These are phyloP conservation scores for Phaffomyces thermotolerans DNA, from an alignment of 805 yeast species.

Conservation along the genomic window DNA sequence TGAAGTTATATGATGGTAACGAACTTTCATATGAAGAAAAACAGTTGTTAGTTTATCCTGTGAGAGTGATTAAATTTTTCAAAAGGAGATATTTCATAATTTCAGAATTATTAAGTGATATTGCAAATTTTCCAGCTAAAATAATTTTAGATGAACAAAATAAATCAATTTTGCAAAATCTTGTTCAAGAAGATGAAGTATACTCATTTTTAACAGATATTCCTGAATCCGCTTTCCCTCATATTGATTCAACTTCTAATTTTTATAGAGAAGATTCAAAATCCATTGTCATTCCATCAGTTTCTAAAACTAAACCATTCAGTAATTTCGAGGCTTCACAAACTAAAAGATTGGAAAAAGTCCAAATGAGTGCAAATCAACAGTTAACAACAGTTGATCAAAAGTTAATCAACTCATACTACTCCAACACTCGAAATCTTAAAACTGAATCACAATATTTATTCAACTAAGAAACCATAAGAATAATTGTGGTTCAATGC, in stretches of 20 bases:
- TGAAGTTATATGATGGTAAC: constrained; percentile 5
- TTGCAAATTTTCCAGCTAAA: constrained; percentile 22
- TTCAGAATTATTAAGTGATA: constrained; percentile 16
- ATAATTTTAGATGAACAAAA: constrained; percentile 22
- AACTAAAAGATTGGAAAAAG: constrained; percentile 14
- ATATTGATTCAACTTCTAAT: constrained; percentile 17
- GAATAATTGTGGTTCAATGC: too few species aligned
- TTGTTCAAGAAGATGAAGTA: constrained; percentile 24
- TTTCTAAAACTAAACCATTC: constrained; percentile 12
- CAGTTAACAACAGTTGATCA: constrained; percentile 15
- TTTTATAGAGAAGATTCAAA: constrained; percentile 18
- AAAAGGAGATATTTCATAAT: constrained; percentile 19
- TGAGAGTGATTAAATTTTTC: constrained; percentile 24
- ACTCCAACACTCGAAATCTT: background rate
- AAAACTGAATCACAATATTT: too few species aligned
- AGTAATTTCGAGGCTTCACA: constrained; percentile 19
- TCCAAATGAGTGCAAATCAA: constrained; percentile 10
- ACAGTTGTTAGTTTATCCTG: constrained; percentile 21
- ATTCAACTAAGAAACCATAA: too few species aligned
- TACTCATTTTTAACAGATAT: constrained; percentile 20
- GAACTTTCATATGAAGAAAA: constrained; percentile 9
- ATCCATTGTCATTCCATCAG: constrained; percentile 23
- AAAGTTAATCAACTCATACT: constrained; percentile 12
- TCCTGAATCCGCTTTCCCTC: constrained; percentile 18
- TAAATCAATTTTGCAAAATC: constrained; percentile 15